A percentile compares a stretch with the other conserved stretches of the same genome.
These are phyloP conservation scores for Gracilaria gracilis DNA, from an alignment of 23 red algal genomes.

Conservation along the genomic window DNA sequence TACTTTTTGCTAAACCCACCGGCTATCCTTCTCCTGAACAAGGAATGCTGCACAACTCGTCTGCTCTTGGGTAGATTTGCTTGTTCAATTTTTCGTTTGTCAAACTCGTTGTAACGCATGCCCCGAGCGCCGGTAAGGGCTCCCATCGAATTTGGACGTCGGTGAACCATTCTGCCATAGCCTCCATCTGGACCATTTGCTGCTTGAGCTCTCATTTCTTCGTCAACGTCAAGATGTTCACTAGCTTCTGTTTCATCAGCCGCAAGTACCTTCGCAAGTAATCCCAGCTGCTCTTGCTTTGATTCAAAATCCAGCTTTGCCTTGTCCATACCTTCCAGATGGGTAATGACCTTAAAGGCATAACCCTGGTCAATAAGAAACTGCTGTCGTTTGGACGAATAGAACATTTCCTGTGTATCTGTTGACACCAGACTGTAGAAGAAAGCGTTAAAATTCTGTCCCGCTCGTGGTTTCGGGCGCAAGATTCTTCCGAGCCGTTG, in stretches of 20 bases:
- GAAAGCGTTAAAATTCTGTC: constrained; percentile 98
- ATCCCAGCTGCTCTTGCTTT: constrained; percentile 75
- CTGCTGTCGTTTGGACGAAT: constrained; percentile 94
- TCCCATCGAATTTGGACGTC: constrained; percentile 55
- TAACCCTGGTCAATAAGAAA: constrained; percentile 99
- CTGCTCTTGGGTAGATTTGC: constrained; percentile 67
- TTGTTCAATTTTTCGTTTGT: constrained; percentile 9
- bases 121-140: constrained; percentile 83
- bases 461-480: constrained; percentile 93
- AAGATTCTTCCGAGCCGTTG: constrained; percentile 96
- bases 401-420: constrained; percentile 97
- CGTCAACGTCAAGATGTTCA: constrained; percentile 75
- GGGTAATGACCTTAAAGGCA: constrained; percentile 97
- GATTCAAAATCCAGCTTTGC: constrained; percentile 74
- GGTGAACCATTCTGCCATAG: constrained; percentile 28
- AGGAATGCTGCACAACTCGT: constrained; percentile 83
- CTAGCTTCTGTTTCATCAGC: constrained; percentile 91
- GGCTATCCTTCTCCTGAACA: constrained; percentile 83
- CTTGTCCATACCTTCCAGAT: constrained; percentile 90
- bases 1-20: not conserved
- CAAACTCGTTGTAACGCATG: constrained; percentile 86
- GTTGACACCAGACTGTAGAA: constrained; percentile 98
- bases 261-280: constrained; percentile 81
- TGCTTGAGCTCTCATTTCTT: constrained; percentile 54
- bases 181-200: constrained; percentile 57